Evolutionary conservation across 192 early-diverging fungal genomes (phyloP), one percentile per base, ranked within the genome.

Genomic region (Coemansia sp.): DNA sequence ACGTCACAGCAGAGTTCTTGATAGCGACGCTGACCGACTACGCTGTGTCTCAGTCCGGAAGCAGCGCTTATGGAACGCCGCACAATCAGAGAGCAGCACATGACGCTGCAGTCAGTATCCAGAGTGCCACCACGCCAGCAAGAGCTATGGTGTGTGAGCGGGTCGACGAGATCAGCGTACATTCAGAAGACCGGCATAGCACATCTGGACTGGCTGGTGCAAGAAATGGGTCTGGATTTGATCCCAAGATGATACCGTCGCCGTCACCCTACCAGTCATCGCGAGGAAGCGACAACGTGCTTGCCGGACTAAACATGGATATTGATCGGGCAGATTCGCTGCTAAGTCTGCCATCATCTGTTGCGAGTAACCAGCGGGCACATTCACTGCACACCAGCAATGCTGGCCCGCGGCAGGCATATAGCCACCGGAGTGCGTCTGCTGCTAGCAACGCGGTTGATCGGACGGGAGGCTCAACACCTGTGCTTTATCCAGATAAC

Each of bases 1-100:
- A 71, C 20, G 2, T 61, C 21, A 38, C 44, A 1, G 78, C 64
- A 3, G 78, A 80, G 42, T 68, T 80, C 53, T 61, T 67, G 6
- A 49, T 80, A 14, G 78, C 78, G 15, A 80, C 78, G 0, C 50
- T 67, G n/a, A 40, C 71, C 11, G 71, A 71, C 8, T 37, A 69
- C 12, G 46, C 49, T 14, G 37, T 17, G 40, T 47, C 55, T 31
- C 55, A 57, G 43, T 17, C 11, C 2, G 45, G n/a, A 41, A 41
- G 40, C 32, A 34, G 32, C 14, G 45, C 45, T n/a, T 7, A 30
- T 14, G 45, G 23, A 28, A 30, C 45, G 26, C 45, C 45, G n/a
- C 12, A 23, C 3, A 34, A 34, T 34, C 32, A 11, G 23, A 23
- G 20, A 17, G 4, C 45, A 12, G 12, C 45, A 47, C 23, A 47